Percentiles rank a stretch among this genome's conserved stretches.
These are phyloP conservation scores for Cerioporus squamosus DNA, from an alignment of 1,284 basidiomycete species.

Conservation along the genomic window DNA sequence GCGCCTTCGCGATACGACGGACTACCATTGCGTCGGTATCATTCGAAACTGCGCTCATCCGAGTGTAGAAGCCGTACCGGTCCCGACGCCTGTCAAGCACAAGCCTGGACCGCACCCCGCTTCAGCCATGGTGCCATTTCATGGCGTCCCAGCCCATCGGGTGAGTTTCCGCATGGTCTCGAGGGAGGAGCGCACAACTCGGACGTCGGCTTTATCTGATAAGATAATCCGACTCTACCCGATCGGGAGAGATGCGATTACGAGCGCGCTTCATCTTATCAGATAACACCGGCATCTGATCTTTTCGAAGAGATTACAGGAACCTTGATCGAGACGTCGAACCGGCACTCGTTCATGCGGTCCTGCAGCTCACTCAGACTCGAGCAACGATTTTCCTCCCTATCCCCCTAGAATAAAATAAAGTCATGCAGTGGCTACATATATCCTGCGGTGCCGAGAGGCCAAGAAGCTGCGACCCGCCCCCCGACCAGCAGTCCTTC, in stretches of 20 bases:
- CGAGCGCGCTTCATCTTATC: constrained; percentile 1
- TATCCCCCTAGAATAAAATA: neutral
- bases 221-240: neutral
- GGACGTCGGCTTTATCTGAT: neutral
- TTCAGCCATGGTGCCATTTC: too few species aligned
- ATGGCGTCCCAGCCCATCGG: too few species aligned
- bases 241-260: neutral
- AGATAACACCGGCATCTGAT: constrained; percentile 3
- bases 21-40: too few species aligned
- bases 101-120: too few species aligned
- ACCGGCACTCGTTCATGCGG: neutral
- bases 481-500: neutral
- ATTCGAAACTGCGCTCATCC: too few species aligned
- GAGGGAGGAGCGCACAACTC: neutral
- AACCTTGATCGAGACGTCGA: neutral
- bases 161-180: too few species aligned
- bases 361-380: neutral
- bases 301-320: neutral
- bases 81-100: too few species aligned
- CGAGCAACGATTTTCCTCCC: too few species aligned
- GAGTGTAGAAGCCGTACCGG: too few species aligned
- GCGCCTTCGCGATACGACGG: neutral
- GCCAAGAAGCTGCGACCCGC: too few species aligned
- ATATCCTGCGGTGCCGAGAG: neutral
- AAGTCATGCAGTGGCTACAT: neutral